Evolutionary conservation across 1,284 basidiomycete genomes (phyloP), one percentile per base, ranked within the genome.

Genomic region (Ustilago crameri): DNA sequence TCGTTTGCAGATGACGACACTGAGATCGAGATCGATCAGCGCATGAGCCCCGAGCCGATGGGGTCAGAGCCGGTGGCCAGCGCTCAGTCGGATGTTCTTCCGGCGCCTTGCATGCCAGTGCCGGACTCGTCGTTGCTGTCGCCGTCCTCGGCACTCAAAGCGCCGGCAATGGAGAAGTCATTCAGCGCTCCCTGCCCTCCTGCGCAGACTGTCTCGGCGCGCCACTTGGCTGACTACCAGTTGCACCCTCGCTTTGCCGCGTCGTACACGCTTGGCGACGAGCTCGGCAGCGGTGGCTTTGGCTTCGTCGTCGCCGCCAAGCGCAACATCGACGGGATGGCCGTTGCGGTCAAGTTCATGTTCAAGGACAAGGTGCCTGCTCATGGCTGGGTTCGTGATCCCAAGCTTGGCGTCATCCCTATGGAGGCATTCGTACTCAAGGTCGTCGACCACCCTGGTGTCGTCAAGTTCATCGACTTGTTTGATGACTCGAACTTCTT

Each of bases 331-430:
- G 83, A 84, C 51, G 60, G 57, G 1, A 89, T 93, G 87, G 90
- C 90, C 5, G 93, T 94, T 41, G 93, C 93, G 0, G 91, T 95
- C 84, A 95, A 96, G 85, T 95, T 95, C 83, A 93, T 96, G 82
- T 89, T 90, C 85, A 93, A 92, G 84, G 87, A 88, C 58, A 92
- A 91, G 82, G 89, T 94, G 4, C 91, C 91, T 0, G 88, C 89
- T 15, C 88, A 91, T 78, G 90, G 90, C 23, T 92, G 91, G 91
- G 88, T 90, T 84, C 85, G 89, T 56, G 90, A 92, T 56, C 69
- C 74, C 40, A 58, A 78, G 62, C 57, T 79, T 47, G 76, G 83
- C 66, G 54, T 83, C 40, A 85, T 95, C 23, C 93, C 93, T 3
- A 89, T 90, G 47, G 93, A 96, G 84, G 88, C 92, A 40, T 88